Percentiles rank a stretch among this genome's conserved stretches.
Evolutionary conservation across 331 rosid genomes (phyloP).

Genomic region (Quercus phellos): DNA sequence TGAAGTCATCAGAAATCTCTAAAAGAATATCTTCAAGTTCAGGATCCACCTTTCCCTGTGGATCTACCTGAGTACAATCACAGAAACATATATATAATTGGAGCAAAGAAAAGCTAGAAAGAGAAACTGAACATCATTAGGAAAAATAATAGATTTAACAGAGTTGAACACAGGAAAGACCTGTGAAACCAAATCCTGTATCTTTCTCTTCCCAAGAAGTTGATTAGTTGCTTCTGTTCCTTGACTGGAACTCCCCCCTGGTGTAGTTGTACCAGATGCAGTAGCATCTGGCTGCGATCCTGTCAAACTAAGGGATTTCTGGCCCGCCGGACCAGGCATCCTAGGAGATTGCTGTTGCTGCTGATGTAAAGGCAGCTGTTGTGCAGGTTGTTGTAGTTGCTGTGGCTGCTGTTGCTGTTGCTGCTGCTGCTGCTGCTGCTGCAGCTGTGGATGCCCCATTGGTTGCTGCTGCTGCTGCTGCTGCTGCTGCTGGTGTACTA

Average conservation of each 20-base stretch:
- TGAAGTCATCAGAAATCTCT: constrained; percentile 95
- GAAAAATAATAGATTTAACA: background rate
- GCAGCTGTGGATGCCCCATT: constrained; percentile 37
- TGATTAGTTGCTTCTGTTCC: constrained; percentile 98
- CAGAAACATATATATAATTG: background rate
- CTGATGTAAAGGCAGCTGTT: constrained; percentile 32
- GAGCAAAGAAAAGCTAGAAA: background rate
- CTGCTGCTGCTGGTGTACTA: constrained; percentile 72
- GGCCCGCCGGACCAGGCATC: constrained; percentile 71
- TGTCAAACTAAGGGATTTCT: constrained; percentile 89
- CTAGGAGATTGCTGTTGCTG: constrained; percentile 88
- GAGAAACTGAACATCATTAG: constrained; percentile 13
- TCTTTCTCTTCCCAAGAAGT: constrained; percentile 97
- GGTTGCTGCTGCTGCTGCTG: constrained; percentile 45
- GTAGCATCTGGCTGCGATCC: constrained; percentile 99
- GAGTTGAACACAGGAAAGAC: constrained; percentile 32
- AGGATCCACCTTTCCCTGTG: constrained; percentile 82
- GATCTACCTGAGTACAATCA: constrained; percentile 62
- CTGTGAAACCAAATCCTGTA: constrained; percentile 97
- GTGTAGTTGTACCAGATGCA: constrained; percentile 93
- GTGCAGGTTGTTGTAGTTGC: constrained; percentile 50
- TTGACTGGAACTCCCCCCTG: constrained; percentile 99
- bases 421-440: constrained; percentile 35
- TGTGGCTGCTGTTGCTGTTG: constrained; percentile 43
- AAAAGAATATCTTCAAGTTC: constrained; percentile 85